phyloP scores from a whole-genome alignment of 1,284 basidiomycete genomes.

The Malassezia caprae region DNA sequence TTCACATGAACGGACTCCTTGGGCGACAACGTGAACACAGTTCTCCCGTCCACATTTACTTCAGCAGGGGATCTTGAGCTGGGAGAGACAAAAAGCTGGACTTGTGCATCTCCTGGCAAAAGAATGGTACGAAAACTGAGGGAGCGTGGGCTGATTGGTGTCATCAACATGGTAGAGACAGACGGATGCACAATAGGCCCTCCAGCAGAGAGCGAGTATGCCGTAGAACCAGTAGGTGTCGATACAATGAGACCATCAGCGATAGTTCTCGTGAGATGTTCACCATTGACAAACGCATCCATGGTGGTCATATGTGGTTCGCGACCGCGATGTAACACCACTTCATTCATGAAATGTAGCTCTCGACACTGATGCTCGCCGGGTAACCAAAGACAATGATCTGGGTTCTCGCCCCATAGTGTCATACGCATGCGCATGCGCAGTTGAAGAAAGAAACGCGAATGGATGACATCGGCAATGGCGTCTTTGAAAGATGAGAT shows the following conservation, averaged over 20 bases:
- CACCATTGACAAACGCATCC: constrained; percentile 87
- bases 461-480: constrained; percentile 28
- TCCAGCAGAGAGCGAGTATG: constrained; percentile 88
- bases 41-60: constrained; percentile 82
- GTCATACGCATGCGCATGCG: constrained; percentile 26
- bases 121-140: constrained; percentile 84
- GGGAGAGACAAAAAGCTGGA: constrained; percentile 71
- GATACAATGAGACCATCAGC: constrained; percentile 85
- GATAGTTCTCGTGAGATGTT: constrained; percentile 82
- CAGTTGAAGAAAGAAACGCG: constrained; percentile 30
- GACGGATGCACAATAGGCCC: constrained; percentile 94
- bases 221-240: constrained; percentile 91
- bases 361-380: constrained; percentile 51
- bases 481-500: constrained; percentile 28
- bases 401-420: constrained; percentile 4
- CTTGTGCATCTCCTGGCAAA: constrained; percentile 68
- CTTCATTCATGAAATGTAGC: constrained; percentile 96
- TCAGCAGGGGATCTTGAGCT: constrained; percentile 75
- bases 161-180: constrained; percentile 75
- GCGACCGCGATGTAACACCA: constrained; percentile 79
- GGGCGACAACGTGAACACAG: constrained; percentile 66
- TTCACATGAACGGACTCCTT: constrained; percentile 76
- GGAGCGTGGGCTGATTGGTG: constrained; percentile 87
- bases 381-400: constrained; percentile 8
- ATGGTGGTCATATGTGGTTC: constrained; percentile 87